A percentile compares a stretch with the other conserved stretches of the same genome.
Conservation (phyloP, 2,329 filamentous ascomycete species). For the Pseudopyricularia cyperi region DNA sequence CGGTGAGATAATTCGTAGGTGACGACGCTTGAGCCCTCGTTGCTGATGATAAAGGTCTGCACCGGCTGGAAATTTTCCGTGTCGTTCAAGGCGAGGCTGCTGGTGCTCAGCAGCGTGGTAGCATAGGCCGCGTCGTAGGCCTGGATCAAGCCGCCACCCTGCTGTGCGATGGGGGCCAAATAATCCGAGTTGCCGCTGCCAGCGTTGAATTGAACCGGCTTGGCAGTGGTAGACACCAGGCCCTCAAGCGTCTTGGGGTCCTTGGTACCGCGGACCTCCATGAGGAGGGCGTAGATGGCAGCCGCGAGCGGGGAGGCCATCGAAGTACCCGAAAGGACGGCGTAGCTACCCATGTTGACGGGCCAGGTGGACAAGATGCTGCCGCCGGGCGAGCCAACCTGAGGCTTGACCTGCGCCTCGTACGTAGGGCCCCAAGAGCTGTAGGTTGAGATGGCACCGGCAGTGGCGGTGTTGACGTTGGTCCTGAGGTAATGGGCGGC, state of each 20-base stretch:
- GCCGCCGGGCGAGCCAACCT: slow-evolving; percentile 32
- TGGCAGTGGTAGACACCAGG: slow-evolving; percentile 34
- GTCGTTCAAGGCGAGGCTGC: slow-evolving; percentile 52
- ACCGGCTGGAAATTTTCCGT: slow-evolving; percentile 38
- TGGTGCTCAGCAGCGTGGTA: slow-evolving; percentile 36
- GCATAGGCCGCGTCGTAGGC: slow-evolving; percentile 45
- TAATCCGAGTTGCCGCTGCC: slow-evolving; percentile 20
- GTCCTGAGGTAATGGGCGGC: slow-evolving; percentile 20
- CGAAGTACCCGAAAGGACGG: slow-evolving; percentile 37
- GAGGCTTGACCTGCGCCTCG: slow-evolving; percentile 33
- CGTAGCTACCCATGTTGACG: slow-evolving; percentile 25
- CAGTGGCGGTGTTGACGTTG: slow-evolving; percentile 26
- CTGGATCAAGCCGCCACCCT: slow-evolving; percentile 47
- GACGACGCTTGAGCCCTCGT: slow-evolving; percentile 32
- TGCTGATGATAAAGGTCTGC: slow-evolving; percentile 41
- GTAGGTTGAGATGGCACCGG: slow-evolving; percentile 25
- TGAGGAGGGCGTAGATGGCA: slow-evolving; percentile 40
- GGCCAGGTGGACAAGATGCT: slow-evolving; percentile 39
- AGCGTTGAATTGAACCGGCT: slow-evolving; percentile 34
- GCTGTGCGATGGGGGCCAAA: slow-evolving; percentile 44
- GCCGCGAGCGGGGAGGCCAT: slow-evolving; percentile 34
- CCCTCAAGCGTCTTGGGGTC: slow-evolving; percentile 36
- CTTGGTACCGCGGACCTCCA: slow-evolving; percentile 34
- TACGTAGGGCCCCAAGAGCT: slow-evolving; percentile 33
- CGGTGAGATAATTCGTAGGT: slow-evolving; percentile 39